Evolutionary conservation across 208 protist genomes (phyloP).

Genomic region (Willaertia magna): DNA sequence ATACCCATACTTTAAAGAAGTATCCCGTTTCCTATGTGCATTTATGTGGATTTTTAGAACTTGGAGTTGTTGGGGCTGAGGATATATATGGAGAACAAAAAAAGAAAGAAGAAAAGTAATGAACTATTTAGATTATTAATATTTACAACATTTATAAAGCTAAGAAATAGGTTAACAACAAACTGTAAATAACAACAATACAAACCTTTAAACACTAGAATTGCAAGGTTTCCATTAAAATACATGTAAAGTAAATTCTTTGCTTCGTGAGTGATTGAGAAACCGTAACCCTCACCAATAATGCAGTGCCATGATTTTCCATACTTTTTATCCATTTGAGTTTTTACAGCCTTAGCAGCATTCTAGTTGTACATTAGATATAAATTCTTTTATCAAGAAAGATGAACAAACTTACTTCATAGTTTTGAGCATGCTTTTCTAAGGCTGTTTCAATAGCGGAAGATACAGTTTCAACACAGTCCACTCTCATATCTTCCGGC

Average conservation of each 20-base stretch:
- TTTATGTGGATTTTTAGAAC: too few relatives aligned
- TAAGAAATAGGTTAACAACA: too few relatives aligned
- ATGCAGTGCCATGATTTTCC: conserved; percentile 77
- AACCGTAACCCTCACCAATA: conserved; percentile 82
- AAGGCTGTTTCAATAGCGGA: conserved; percentile 56
- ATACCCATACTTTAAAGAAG: too few relatives aligned
- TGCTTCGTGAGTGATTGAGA: conserved; percentile 77
- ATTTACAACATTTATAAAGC: too few relatives aligned
- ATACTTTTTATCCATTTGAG: conserved; percentile 87
- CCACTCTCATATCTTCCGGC: conserved; percentile 79
- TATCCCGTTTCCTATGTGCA: too few relatives aligned
- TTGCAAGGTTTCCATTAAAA: conserved; percentile 67
- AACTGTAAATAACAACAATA: too few relatives aligned
- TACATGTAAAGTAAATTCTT: conserved; percentile 86
- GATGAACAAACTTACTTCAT: conserved; percentile 36
- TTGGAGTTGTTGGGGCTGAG: too few relatives aligned
- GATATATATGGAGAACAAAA: too few relatives aligned
- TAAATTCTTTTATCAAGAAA: neutral
- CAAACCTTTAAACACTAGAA: conserved; percentile 84
- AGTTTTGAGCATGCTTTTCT: conserved; percentile 66
- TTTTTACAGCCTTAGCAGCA: conserved; percentile 77
- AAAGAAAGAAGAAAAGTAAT: too few relatives aligned
- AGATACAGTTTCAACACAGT: conserved; percentile 77
- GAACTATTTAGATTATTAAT: too few relatives aligned
- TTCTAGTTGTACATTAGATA: too few relatives aligned